Evolutionary conservation across 192 early-diverging fungal genomes (phyloP), one percentile per base, ranked within the genome.

Genomic region (Irineochytrium annulatum): DNA sequence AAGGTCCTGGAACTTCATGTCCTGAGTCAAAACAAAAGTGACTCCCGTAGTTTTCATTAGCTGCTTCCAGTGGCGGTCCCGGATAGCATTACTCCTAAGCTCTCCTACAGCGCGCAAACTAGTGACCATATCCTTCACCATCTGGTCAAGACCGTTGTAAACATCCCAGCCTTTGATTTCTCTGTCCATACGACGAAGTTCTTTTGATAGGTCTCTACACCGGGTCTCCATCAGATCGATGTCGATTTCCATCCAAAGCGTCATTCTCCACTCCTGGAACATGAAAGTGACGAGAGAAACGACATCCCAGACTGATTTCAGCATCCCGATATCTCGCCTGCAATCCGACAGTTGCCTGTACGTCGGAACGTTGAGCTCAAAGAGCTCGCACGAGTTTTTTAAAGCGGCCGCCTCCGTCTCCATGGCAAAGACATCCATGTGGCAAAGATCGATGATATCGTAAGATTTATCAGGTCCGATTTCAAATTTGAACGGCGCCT

Each of bases 141-240:
- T 78, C 62, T 85, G 81, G 55, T 85, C 83, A 3, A 85, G 58
- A 3, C 83, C 83, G 2, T 68, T 57, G 67, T 81, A 85, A 22
- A 78, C 83, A 65, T 85, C 79, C 83, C 83, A 85, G 16, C 73
- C 81, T 63, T 85, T 85, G 62, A 85, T 84, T 63, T 85, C 83
- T 43, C 82, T 84, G 67, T 85, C 83, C 83, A 85, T 83, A 19
- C 74, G 60, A 19, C 83, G 58, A 27, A 85, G 67, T 44, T 85
- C 83, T 55, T 85, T 85, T 13, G 72, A 64, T 11, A 85, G 65
- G 51, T 85, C 83, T 16, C 81, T 55, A 55, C 83, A 85, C 1
- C 72, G 55, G 26, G 62, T 77, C 70, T 85, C 83, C 81, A 85
- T 84, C 1, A 69, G 55, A 53, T 85, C 83, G 14, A 81, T 80